Percentiles rank a stretch among this genome's conserved stretches.
Conservation (phyloP, 345 rosid species). For the Linum usitatissimum region DNA sequence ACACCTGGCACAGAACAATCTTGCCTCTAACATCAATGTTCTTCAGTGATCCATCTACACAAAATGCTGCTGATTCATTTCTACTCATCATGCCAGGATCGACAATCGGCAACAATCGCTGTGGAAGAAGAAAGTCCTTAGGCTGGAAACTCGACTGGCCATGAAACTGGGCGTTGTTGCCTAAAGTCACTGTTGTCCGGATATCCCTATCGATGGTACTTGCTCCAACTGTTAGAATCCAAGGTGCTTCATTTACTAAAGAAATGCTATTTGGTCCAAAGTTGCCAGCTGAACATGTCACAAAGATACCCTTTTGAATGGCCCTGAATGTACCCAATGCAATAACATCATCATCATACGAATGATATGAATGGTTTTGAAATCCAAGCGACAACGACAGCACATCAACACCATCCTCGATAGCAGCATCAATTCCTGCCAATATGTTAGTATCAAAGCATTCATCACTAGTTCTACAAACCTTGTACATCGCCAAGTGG, state of each 20-base stretch:
- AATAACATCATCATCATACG: not conserved
- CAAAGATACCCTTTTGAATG: not conserved
- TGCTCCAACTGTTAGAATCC: not conserved
- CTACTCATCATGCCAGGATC: not conserved
- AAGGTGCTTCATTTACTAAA: not conserved
- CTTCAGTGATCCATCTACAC: not conserved
- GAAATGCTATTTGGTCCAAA: not conserved
- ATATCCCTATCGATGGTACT: not conserved
- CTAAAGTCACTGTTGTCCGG: not conserved
- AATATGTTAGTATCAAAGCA: not conserved
- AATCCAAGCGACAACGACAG: not conserved
- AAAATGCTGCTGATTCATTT: not conserved
- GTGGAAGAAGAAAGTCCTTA: not conserved
- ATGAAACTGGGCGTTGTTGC: not conserved
- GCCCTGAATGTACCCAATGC: not conserved
- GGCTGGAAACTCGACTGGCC: not conserved
- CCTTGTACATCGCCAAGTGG: not conserved
- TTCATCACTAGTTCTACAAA: too few relatives aligned
- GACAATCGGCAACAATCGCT: not conserved
- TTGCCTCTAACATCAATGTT: not conserved
- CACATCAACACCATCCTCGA: not conserved
- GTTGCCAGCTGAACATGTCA: not conserved
- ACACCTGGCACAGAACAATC: not conserved
- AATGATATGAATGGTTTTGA: not conserved
- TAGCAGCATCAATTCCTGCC: not conserved